Percentiles rank a stretch among this genome's conserved stretches.
Evolutionary conservation across 1,284 basidiomycete genomes (phyloP).

Genomic region (Exsudoporus floridanus): DNA sequence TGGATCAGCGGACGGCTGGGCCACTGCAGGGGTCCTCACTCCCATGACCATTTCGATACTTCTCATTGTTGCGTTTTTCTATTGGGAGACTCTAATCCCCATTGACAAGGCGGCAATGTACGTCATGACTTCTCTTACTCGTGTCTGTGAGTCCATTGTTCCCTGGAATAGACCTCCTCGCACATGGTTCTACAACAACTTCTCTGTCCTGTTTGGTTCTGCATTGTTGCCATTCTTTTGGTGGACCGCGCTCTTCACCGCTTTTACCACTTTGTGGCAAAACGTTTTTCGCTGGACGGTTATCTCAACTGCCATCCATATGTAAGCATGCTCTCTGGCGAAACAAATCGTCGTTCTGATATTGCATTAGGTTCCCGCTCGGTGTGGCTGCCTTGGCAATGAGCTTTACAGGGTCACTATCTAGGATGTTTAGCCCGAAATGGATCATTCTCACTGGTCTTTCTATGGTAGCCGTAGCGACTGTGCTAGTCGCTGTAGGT

Average conservation of each 20-base stretch:
- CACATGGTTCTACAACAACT: slow-evolving; percentile 43
- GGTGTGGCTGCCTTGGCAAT: slow-evolving; percentile 39
- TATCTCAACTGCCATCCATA: slow-evolving; percentile 24
- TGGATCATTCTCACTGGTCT: slow-evolving; percentile 46
- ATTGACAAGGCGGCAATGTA: slow-evolving; percentile 37
- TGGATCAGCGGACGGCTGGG: slow-evolving; percentile 42
- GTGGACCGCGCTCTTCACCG: slow-evolving; percentile 35
- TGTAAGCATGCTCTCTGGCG: too few relatives aligned
- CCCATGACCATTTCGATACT: slow-evolving; percentile 39
- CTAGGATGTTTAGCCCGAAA: slow-evolving; percentile 42
- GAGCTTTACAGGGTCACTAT: slow-evolving; percentile 41
- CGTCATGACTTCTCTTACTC: neutral
- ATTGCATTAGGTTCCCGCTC: slow-evolving; percentile 42
- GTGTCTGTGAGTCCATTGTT: neutral
- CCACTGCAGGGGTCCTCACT: slow-evolving; percentile 32
- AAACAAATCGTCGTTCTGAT: slow-evolving; percentile 7
- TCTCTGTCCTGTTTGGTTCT: slow-evolving; percentile 39
- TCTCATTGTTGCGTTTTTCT: slow-evolving; percentile 39
- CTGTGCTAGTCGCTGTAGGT: slow-evolving; percentile 43
- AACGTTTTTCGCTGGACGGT: slow-evolving; percentile 36
- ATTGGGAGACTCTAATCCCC: slow-evolving; percentile 40
- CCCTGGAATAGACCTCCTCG: slow-evolving; percentile 35
- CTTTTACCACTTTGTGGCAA: slow-evolving; percentile 41
- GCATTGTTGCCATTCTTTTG: slow-evolving; percentile 41
- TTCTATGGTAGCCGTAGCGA: slow-evolving; percentile 40